A percentile compares a stretch with the other conserved stretches of the same genome.
These are phyloP conservation scores for Arthrobotrys pseudoclavata DNA, from an alignment of 2,329 filamentous ascomycete genomes.

Conservation along the genomic window DNA sequence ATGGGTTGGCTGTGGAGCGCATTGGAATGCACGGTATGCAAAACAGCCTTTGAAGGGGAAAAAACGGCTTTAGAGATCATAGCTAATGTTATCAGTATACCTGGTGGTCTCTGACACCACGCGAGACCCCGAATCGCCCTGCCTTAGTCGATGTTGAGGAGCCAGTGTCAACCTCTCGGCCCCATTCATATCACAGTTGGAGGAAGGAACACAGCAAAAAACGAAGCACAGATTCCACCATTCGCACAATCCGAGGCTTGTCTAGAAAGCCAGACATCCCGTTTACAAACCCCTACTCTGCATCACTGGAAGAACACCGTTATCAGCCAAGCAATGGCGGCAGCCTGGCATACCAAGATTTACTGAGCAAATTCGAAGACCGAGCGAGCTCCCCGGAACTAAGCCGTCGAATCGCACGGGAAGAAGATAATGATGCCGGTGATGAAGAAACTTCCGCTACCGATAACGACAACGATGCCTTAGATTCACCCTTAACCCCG, in stretches of 20 bases:
- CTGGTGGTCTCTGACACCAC: constrained; percentile 43
- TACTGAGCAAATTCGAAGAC: constrained; percentile 45
- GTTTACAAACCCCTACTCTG: constrained; percentile 27
- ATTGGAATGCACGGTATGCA: constrained; percentile 45
- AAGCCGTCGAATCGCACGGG: constrained; percentile 42
- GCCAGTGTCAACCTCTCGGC: constrained; percentile 15
- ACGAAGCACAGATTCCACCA: constrained; percentile 50
- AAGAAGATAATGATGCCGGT: constrained; percentile 56
- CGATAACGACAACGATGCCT: constrained; percentile 54
- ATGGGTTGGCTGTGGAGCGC: constrained; percentile 56
- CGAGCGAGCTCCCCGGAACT: constrained; percentile 56
- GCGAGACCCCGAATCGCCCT: background rate
- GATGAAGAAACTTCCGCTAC: constrained; percentile 60
- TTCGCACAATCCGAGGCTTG: constrained; percentile 48
- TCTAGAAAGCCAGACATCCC: constrained; percentile 33
- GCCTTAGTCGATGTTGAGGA: background rate
- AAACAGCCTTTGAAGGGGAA: background rate
- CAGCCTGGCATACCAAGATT: constrained; percentile 25
- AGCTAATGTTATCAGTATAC: constrained; percentile 25
- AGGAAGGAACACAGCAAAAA: constrained; percentile 57
- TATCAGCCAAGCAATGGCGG: constrained; percentile 24
- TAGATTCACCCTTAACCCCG: constrained; percentile 55
- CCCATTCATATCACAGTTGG: constrained; percentile 57
- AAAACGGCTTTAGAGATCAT: background rate
- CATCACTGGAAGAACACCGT: constrained; percentile 13